Conservation (phyloP, 495 filamentous ascomycete genomes). For the Xylaria palmicola region DNA sequence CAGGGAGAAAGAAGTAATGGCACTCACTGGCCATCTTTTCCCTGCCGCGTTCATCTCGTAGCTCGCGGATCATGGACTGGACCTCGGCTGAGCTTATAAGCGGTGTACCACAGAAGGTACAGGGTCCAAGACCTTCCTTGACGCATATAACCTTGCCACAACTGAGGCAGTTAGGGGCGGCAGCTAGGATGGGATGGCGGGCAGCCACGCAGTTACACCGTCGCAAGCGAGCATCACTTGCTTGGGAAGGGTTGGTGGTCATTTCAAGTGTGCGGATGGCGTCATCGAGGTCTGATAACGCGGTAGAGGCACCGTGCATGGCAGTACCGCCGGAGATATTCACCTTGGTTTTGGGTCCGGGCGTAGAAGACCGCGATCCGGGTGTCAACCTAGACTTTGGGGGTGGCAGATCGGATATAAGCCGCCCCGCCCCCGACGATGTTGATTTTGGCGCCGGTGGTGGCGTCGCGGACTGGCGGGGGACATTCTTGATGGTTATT, state of each 20-base stretch:
- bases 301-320: constrained; percentile 74
- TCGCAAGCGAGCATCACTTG: constrained; percentile 50
- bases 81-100: constrained; percentile 71
- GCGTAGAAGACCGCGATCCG: constrained; percentile 53
- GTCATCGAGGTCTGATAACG: constrained; percentile 80
- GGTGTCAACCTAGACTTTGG: constrained; percentile 60
- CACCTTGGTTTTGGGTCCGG: constrained; percentile 57
- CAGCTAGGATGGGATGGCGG: constrained; percentile 78
- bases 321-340: constrained; percentile 68
- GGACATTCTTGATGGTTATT: constrained; percentile 33
- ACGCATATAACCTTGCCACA: constrained; percentile 98
- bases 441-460: constrained; percentile 52
- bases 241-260: constrained; percentile 76
- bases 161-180: constrained; percentile 86
- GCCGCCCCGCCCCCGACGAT: constrained; percentile 68
- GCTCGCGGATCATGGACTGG: constrained; percentile 78
- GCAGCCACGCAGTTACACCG: constrained; percentile 83
- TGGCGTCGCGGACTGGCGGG: constrained; percentile 28
- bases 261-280: constrained; percentile 90
- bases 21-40: constrained; percentile 67
- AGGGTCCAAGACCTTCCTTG: constrained; percentile 90
- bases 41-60: constrained; percentile 81
- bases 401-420: constrained; percentile 76
- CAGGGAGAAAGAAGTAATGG: neutral
- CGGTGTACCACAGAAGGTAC: constrained; percentile 81